These are phyloP conservation scores for Penicillium longicatenatum DNA, from an alignment of 495 filamentous ascomycete genomes.

Conservation along the genomic window DNA sequence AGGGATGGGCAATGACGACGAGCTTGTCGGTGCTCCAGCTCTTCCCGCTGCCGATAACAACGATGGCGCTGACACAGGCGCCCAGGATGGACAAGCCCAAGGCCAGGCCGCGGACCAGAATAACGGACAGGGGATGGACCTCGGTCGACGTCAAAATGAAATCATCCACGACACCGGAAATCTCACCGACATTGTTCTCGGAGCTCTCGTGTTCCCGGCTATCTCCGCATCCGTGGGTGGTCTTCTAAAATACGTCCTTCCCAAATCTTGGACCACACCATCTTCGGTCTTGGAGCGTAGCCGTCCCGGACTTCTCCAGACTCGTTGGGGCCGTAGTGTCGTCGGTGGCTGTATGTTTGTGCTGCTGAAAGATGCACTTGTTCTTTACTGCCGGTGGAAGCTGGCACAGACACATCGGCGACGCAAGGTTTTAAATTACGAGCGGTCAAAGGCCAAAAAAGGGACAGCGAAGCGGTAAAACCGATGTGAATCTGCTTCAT, in stretches of 20 bases:
- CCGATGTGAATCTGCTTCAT: not conserved
- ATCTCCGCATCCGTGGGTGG: slow-evolving; percentile 69
- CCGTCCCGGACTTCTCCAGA: slow-evolving; percentile 65
- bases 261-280: slow-evolving; percentile 61
- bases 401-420: slow-evolving; percentile 67
- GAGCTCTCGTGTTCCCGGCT: slow-evolving; percentile 63
- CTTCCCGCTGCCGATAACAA: slow-evolving; percentile 20
- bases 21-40: slow-evolving; percentile 20
- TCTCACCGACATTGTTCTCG: slow-evolving; percentile 58
- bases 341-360: slow-evolving; percentile 80
- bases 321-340: slow-evolving; percentile 76
- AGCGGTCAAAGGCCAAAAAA: slow-evolving; percentile 39
- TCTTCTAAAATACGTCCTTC: slow-evolving; percentile 61
- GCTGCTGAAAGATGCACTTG: slow-evolving; percentile 71
- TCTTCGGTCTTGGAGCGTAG: slow-evolving; percentile 39
- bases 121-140: slow-evolving; percentile 31
- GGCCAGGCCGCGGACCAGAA: slow-evolving; percentile 27
- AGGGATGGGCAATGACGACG: slow-evolving; percentile 43
- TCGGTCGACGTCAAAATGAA: slow-evolving; percentile 44
- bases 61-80: slow-evolving; percentile 23
- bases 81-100: slow-evolving; percentile 32
- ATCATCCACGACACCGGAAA: slow-evolving; percentile 54
- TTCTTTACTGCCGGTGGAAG: slow-evolving; percentile 74
- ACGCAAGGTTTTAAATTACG: slow-evolving; percentile 68
- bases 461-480: slow-evolving; percentile 22